A percentile compares a stretch with the other conserved stretches of the same genome.
phyloP scores from a whole-genome alignment of 139 green algal genomes.

The Tetradesmus obliquus region DNA sequence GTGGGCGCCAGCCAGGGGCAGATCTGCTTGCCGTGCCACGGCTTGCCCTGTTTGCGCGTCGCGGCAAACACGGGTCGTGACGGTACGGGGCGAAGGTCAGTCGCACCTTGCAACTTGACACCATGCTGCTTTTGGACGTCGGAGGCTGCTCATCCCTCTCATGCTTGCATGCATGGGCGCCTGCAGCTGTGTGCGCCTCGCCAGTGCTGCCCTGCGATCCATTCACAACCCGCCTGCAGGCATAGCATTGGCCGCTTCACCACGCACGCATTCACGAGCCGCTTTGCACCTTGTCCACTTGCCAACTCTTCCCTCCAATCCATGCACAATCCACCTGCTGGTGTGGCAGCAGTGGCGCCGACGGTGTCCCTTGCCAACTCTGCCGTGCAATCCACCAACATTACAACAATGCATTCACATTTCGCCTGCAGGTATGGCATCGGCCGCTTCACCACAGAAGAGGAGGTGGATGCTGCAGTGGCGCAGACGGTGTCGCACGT shows the following conservation, averaged over 20 bases:
- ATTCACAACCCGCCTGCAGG: background rate
- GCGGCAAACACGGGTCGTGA: too few species aligned
- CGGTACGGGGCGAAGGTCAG: too few species aligned
- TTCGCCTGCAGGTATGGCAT: constrained; percentile 86
- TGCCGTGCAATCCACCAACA: background rate
- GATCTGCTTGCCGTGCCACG: background rate
- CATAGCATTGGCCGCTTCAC: background rate
- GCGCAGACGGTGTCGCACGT: constrained; percentile 91
- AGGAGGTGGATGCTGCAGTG: constrained; percentile 90
- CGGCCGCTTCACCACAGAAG: constrained; percentile 96
- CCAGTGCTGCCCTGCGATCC: background rate
- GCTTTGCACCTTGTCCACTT: too few species aligned
- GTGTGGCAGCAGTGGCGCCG: background rate
- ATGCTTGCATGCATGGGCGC: too few species aligned
- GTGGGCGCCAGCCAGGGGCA: background rate
- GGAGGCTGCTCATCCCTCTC: too few species aligned
- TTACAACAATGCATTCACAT: background rate
- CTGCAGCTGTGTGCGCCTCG: background rate
- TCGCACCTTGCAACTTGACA: too few species aligned
- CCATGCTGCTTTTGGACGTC: too few species aligned
- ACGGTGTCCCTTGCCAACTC: background rate
- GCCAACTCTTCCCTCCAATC: too few species aligned
- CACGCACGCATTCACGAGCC: background rate
- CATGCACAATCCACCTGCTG: too few species aligned
- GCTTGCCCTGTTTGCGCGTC: too few species aligned